phyloP scores from a whole-genome alignment of 2,329 filamentous ascomycete genomes.

The Chaetothyriales sp. region DNA sequence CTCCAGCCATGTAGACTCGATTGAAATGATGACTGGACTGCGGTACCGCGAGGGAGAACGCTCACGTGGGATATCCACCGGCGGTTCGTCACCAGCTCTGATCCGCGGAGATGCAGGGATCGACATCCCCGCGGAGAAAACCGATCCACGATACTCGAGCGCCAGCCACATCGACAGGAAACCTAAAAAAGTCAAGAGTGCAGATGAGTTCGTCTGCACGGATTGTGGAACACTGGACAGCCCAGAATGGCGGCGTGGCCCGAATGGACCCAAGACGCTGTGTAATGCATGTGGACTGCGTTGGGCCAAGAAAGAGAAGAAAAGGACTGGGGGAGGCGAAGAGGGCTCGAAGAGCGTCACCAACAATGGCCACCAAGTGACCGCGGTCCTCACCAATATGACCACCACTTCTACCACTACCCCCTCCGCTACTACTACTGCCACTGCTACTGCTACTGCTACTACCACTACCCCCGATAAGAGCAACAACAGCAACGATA shows the following conservation, averaged over 20 bases:
- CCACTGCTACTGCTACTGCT: not conserved
- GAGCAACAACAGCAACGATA: not conserved
- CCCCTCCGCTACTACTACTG: too few species aligned
- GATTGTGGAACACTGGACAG: constrained; percentile 91
- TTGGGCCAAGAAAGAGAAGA: constrained; percentile 64
- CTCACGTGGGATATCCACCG: constrained; percentile 74
- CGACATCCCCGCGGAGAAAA: constrained; percentile 61
- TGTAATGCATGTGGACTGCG: constrained; percentile 87
- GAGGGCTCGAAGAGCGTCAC: not conserved
- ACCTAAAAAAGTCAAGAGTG: constrained; percentile 60
- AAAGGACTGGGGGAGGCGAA: constrained; percentile 25
- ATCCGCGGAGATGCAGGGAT: constrained; percentile 79
- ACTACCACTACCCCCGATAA: not conserved
- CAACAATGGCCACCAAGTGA: not conserved
- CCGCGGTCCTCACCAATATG: not conserved
- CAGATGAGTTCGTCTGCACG: constrained; percentile 83
- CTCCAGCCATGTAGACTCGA: constrained; percentile 63
- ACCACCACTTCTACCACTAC: not conserved
- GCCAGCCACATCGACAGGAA: constrained; percentile 49
- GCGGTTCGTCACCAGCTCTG: constrained; percentile 62
- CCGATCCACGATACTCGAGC: constrained; percentile 42
- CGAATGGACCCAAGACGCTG: constrained; percentile 79
- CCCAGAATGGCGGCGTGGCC: constrained; percentile 91
- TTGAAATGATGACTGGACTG: constrained; percentile 83
- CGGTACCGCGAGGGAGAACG: constrained; percentile 79